Conservation (phyloP, 192 early-diverging fungal species). For the Coemansia sp. region DNA sequence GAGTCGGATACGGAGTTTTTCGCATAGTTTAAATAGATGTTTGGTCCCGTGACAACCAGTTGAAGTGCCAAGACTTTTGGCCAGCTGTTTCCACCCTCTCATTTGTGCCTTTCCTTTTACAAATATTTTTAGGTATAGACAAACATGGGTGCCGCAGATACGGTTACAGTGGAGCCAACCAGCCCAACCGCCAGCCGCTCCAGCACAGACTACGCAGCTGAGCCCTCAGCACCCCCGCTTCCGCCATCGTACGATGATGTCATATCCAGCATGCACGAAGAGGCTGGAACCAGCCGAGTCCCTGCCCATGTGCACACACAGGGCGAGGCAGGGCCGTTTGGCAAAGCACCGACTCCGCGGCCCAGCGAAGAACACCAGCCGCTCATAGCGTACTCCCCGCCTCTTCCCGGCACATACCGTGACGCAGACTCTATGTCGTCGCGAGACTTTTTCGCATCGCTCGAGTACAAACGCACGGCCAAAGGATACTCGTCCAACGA, state of each 20-base stretch:
- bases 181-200: not conserved
- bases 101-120: no score
- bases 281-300: slow-evolving; percentile 1
- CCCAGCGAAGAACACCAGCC: slow-evolving; percentile 8
- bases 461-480: slow-evolving; percentile 43
- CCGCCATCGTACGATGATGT: slow-evolving; percentile 49
- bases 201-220: not conserved
- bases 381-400: slow-evolving; percentile 4
- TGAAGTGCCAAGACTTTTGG: no score
- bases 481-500: slow-evolving; percentile 50
- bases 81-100: no score
- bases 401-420: not conserved
- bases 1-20: slow-evolving; percentile 29
- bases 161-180: not conserved
- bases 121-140: no score
- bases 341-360: not conserved
- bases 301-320: not conserved
- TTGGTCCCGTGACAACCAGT: not conserved
- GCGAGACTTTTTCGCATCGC: slow-evolving; percentile 44
- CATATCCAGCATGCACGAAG: slow-evolving; percentile 16
- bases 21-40: slow-evolving; percentile 9
- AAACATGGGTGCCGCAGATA: no score
- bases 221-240: slow-evolving; percentile 26
- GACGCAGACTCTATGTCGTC: slow-evolving; percentile 18
- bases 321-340: slow-evolving; percentile 11